Conservation (phyloP, 73 alveolate species). For the Paramecium octaurelia region DNA sequence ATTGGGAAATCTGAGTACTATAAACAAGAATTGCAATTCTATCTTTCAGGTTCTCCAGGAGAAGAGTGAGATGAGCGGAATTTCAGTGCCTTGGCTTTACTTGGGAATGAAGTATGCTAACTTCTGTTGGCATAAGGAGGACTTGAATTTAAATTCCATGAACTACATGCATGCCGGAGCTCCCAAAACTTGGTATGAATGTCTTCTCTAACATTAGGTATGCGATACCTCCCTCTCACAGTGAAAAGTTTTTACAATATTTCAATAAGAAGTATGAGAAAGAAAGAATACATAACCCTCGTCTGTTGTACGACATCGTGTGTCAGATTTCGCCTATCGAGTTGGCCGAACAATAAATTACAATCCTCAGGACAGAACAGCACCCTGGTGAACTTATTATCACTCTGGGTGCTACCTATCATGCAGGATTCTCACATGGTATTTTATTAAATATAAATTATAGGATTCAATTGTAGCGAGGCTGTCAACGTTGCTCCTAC, state of each 20-base stretch:
- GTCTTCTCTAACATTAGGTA: constrained; percentile 37
- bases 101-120: constrained; percentile 79
- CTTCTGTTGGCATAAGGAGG: constrained; percentile 88
- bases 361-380: constrained; percentile 72
- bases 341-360: constrained; percentile 58
- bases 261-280: constrained; percentile 67
- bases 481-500: constrained; percentile 81
- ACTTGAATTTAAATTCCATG: constrained; percentile 71
- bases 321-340: constrained; percentile 77
- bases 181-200: constrained; percentile 77
- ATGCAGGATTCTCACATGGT: constrained; percentile 84
- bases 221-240: constrained; percentile 72
- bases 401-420: constrained; percentile 79
- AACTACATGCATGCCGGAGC: constrained; percentile 86
- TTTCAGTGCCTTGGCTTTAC: constrained; percentile 84
- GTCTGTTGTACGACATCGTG: constrained; percentile 69
- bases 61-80: constrained; percentile 75
- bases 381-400: constrained; percentile 81
- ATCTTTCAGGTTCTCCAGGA: constrained; percentile 68
- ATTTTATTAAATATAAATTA: not conserved
- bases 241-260: constrained; percentile 72
- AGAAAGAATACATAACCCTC: constrained; percentile 73
- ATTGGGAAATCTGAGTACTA: constrained; percentile 62
- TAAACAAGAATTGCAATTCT: constrained; percentile 61
- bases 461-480: constrained; percentile 82